Base-by-base conservation (phyloP, 768 basidiomycete genomes). In the Suillus brevipes region DNA sequence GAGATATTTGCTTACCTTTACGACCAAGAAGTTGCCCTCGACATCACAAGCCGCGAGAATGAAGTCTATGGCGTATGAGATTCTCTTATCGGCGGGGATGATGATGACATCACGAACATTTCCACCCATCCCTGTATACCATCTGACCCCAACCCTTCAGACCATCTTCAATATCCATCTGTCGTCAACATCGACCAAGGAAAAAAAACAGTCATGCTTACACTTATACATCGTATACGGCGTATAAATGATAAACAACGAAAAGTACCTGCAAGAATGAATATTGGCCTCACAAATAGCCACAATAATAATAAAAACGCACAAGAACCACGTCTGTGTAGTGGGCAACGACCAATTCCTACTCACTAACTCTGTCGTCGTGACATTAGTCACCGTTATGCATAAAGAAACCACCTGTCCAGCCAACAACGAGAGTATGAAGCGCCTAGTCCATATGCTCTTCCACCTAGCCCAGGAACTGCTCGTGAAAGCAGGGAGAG, bases 161-260 rank as follows among this genome's bases (percentile, higher is more conserved):
- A n/a, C 92, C 92, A 71, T 95, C 92, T 94, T 9, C 37, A 61
- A 71, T 95, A 91, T 94, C 4, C 28, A 60, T 23, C 25, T 43
- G 47, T 28, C 6, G 34, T 50, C 20, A 65, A 60, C 61, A 38
- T 40, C 58, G 53, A n/a, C 40, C 13, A 0, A 55, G 57, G 25
- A 60, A 28, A 37, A 37, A 16, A 25, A 25, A 34, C 45, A 31
- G 50, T 7, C 12, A 16, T 4, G 73, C 90, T 62, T 69, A 94
- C 92, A 95, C 79, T 87, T 82, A 74, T 93, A 94, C 40, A 95
- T 91, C 43, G 94, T 95, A 79, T 93, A 95, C 0, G 94, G 94
- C 28, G 94, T 94, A 73, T 94, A 95, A 62, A 87, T 77, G 34
- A 83, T 55, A 74, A 90, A 91, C 28, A 95, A 72, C 6, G 91